Percentiles rank a stretch among this genome's conserved stretches.
Evolutionary conservation across 1,139 yeast species (phyloP).

Genomic region (Blastobotrys arbuscula): DNA sequence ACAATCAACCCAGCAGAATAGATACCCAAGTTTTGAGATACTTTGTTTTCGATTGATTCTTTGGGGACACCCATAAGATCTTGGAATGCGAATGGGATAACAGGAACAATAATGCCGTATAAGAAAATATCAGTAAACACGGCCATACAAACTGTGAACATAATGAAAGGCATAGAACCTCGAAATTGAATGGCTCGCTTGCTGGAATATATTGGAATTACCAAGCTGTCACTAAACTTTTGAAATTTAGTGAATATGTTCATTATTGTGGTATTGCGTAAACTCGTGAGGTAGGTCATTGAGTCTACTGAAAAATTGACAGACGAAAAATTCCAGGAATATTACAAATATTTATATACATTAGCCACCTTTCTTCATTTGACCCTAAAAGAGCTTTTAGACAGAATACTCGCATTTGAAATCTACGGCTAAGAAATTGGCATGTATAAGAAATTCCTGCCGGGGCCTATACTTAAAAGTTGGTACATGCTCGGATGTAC

Average conservation of each 20-base stretch:
- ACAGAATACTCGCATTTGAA: too few species aligned
- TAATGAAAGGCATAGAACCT: conserved; percentile 20
- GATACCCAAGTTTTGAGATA: conserved; percentile 30
- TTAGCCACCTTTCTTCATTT: too few species aligned
- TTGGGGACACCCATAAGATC: conserved; percentile 27
- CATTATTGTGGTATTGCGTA: too few species aligned
- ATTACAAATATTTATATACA: too few species aligned
- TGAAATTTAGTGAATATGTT: neutral
- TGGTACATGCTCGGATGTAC: too few species aligned
- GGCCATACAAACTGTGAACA: conserved; percentile 30
- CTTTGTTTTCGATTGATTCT: conserved; percentile 25
- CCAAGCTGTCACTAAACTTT: neutral
- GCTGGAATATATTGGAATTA: conserved; percentile 3
- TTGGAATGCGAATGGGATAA: conserved; percentile 33
- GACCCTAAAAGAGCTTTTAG: too few species aligned
- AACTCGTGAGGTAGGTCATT: too few species aligned
- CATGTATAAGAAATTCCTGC: too few species aligned
- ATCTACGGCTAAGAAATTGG: too few species aligned
- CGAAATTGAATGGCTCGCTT: neutral
- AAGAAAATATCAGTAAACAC: conserved; percentile 33
- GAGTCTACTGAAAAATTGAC: too few species aligned
- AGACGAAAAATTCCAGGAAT: too few species aligned
- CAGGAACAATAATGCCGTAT: conserved; percentile 34
- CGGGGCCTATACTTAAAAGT: too few species aligned
- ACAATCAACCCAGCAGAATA: conserved; percentile 34